Conservation (phyloP, 2,329 filamentous ascomycete genomes). For the Onygena corvina region DNA sequence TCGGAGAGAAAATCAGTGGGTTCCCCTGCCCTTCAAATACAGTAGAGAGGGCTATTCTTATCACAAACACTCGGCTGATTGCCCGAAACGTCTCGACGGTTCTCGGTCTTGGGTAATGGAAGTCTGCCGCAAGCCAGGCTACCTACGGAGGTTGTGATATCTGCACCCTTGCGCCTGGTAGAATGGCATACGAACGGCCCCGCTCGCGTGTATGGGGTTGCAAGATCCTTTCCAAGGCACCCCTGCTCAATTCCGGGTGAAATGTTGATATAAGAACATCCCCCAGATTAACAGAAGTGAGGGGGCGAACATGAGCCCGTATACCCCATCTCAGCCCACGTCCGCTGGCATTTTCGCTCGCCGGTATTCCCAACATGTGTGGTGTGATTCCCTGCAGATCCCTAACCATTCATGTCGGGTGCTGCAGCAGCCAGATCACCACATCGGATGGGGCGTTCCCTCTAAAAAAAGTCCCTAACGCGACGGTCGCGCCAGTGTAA, state of each 20-base stretch:
- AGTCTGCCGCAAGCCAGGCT: neutral
- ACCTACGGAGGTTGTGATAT: neutral
- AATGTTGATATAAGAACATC: neutral
- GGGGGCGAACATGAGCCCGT: neutral
- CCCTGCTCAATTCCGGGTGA: neutral
- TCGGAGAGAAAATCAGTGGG: neutral
- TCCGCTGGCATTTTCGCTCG: neutral
- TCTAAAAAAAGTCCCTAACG: neutral
- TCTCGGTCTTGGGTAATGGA: neutral
- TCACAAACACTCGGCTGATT: neutral
- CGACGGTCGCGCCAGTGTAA: conserved; percentile 6
- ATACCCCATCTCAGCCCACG: neutral
- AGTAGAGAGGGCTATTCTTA: too few species aligned
- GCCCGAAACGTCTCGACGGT: neutral
- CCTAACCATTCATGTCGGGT: too few species aligned
- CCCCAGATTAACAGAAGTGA: conserved; percentile 2
- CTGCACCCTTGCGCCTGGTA: neutral
- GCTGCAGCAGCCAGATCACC: too few species aligned
- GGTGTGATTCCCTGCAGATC: conserved; percentile 5
- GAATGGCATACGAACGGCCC: conserved; percentile 3
- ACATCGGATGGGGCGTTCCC: too few species aligned
- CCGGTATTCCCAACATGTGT: neutral
- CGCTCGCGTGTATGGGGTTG: neutral
- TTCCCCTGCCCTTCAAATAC: neutral
- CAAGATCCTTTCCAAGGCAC: neutral